phyloP scores from a whole-genome alignment of 495 filamentous ascomycete species.

The Aspergillus mulundensis region DNA sequence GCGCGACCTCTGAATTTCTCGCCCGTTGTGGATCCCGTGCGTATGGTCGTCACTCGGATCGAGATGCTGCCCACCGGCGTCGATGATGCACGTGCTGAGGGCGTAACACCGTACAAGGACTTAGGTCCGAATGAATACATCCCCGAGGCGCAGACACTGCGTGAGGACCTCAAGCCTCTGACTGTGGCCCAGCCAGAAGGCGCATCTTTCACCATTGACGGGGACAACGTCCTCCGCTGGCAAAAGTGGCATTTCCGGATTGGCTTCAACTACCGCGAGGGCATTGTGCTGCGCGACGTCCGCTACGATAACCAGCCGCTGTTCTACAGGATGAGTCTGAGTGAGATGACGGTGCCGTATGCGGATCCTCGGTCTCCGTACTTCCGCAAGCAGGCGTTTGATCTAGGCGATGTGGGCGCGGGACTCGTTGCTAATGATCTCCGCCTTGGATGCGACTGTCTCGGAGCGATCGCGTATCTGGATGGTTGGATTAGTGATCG shows the following conservation, averaged over 20 bases:
- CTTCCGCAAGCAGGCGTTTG: slow-evolving; percentile 66
- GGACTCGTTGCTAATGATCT: slow-evolving; percentile 65
- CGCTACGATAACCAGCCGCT: slow-evolving; percentile 62
- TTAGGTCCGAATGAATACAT: no score
- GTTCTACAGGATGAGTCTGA: slow-evolving; percentile 66
- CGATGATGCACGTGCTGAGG: no score
- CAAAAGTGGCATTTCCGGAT: slow-evolving; percentile 66
- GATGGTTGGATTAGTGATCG: slow-evolving; percentile 50
- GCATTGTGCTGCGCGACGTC: slow-evolving; percentile 59
- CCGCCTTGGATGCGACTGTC: slow-evolving; percentile 54
- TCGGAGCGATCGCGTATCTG: slow-evolving; percentile 62
- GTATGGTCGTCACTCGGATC: no score
- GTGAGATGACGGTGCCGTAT: slow-evolving; percentile 71
- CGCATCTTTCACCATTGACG: slow-evolving; percentile 57
- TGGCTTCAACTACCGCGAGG: slow-evolving; percentile 62
- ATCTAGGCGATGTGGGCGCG: slow-evolving; percentile 65
- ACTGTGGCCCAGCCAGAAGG: slow-evolving; percentile 78
- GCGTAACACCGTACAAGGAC: no score
- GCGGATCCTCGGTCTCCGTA: slow-evolving; percentile 61
- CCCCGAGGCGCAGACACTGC: no score
- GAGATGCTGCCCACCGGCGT: no score
- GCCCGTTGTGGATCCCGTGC: no score
- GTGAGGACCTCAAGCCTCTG: no score
- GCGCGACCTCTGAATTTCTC: no score
- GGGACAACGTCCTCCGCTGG: slow-evolving; percentile 49